Conservation (phyloP, 352 stramenopile species). For the Phytophthora hibernalis region DNA sequence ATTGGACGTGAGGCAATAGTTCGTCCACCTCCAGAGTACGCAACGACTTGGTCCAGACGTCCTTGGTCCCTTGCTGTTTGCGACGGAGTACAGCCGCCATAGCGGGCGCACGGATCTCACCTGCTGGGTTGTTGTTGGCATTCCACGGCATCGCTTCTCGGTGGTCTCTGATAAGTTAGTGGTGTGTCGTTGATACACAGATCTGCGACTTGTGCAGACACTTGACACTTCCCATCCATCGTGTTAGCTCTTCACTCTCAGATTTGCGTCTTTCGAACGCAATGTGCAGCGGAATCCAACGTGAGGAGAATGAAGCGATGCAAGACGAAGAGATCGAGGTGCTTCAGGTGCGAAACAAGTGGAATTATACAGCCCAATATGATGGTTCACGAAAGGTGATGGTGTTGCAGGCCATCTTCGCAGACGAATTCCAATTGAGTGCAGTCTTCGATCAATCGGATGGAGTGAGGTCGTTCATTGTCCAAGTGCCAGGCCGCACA, state of each 20-base stretch:
- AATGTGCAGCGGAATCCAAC: constrained; percentile 9
- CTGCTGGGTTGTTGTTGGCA: constrained; percentile 86
- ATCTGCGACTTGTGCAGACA: constrained; percentile 29
- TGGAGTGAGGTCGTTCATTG: constrained; percentile 58
- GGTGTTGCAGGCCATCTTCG: constrained; percentile 72
- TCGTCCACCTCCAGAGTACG: constrained; percentile 55
- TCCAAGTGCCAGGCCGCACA: constrained; percentile 64
- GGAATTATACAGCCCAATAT: neutral
- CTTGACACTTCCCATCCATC: constrained; percentile 4
- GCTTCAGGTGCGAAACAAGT: neutral
- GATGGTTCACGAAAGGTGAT: neutral
- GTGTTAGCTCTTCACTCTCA: neutral
- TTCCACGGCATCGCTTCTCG: constrained; percentile 77
- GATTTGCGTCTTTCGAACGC: constrained; percentile 3
- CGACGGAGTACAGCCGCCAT: constrained; percentile 62
- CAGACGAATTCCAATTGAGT: constrained; percentile 67
- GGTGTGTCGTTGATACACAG: constrained; percentile 7
- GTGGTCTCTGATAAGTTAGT: constrained; percentile 6
- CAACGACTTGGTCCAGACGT: constrained; percentile 47
- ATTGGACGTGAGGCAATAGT: constrained; percentile 26
- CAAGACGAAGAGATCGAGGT: constrained; percentile 17
- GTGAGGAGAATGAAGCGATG: constrained; percentile 1
- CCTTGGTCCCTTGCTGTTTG: constrained; percentile 45
- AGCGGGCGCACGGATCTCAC: constrained; percentile 78
- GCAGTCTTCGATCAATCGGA: constrained; percentile 49